Evolutionary conservation across 2,329 filamentous ascomycete genomes (phyloP), one percentile per base, ranked within the genome.

Genomic region (Aspergillus hortae): DNA sequence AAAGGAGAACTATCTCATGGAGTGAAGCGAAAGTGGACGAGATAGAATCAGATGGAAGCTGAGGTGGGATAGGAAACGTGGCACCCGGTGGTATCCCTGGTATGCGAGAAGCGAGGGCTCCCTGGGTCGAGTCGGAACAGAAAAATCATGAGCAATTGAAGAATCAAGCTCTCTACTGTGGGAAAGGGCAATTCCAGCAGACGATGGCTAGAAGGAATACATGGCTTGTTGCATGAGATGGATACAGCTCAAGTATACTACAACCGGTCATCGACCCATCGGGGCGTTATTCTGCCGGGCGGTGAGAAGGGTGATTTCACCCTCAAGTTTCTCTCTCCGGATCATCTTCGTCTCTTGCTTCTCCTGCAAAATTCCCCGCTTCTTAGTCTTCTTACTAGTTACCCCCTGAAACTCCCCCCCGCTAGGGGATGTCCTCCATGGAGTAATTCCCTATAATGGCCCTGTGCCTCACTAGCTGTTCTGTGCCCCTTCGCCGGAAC

Each of bases 361-460:
- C 32, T 25, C 21, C n/a, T 42, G 15, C 44, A 51, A 17, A 17
- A 38, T 17, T 40, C 43, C 45, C 40, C 35, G 45, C 44, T n/a
- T 30, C 32, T 42, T 45, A 38, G 33, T 51, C 36, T 46, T 51
- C 40, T 40, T n/a, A 17, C 19, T 23, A 27, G 44, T 40, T 14
- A 19, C 17, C 40, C 40, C 40, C 40, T 12, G 11, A 33, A 10
- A 25, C 15, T 36, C 45, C 35, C 45, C 40, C 44, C 49, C 49
- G 44, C 48, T 56, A 52, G 41, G 54, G 56, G 54, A 56, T 55
- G 55, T 58, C 49, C 51, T 58, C 19, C 52, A 65, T 67, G 63
- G 60, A 63, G 57, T 68, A 60, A 59, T 60, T 51, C 48, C 54
- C 45, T 57, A 66, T 59, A 55, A 70, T 70, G 68, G 66, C 65